Base-by-base conservation (phyloP, 805 yeast genomes). In the Starmerella asiatica region DNA sequence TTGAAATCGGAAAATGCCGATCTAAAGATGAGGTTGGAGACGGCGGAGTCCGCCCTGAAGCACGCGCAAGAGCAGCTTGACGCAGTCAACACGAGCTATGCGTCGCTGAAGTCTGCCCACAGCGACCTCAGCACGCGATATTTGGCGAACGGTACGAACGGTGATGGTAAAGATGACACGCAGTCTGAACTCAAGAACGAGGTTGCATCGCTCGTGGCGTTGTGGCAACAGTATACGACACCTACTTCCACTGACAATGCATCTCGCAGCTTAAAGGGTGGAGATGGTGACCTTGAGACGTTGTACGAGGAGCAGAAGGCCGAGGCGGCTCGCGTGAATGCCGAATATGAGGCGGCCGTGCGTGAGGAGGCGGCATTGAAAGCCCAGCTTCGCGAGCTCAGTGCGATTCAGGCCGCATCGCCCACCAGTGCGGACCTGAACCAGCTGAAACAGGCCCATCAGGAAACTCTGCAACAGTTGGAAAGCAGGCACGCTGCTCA, bases 301-400 rank as follows among this genome's bases (percentile, higher is more conserved):
- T 49, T 55, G n/a, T 53, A 54, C 33, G 55, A 52, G 40, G 30
- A 47, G 21, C 60, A 58, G 37, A 45, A 44, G 46, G 39, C 38
- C 7, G 61, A 61, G 2, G 52, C 55, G 12, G 57, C 50, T 16
- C 44, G 45, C 30, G 56, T 59, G 6, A 51, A 56, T 12, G 44
- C 46, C 9, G 50, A 60, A 21, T 59, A 63, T 20, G 52, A 57
- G 11, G 52, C 55, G 9, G 51, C 56, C 3, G 47, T 46, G 31
- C 34, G 45, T 2, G 52, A 54, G 35, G 39, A 45, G 27, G 47
- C 44, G 12, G 43, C 40, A 31, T 48, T 54, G 21, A 50, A 47
- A 37, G 39, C 40, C 5, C 56, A 55, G 32, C 50, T 53, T 27
- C 49, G 44, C 17, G 51, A 31, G 45, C 45, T 33, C 45, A 48